A percentile compares a stretch with the other conserved stretches of the same genome.
These are phyloP conservation scores for Evansstolkia leycettana DNA, from an alignment of 495 filamentous ascomycete species.

Conservation along the genomic window DNA sequence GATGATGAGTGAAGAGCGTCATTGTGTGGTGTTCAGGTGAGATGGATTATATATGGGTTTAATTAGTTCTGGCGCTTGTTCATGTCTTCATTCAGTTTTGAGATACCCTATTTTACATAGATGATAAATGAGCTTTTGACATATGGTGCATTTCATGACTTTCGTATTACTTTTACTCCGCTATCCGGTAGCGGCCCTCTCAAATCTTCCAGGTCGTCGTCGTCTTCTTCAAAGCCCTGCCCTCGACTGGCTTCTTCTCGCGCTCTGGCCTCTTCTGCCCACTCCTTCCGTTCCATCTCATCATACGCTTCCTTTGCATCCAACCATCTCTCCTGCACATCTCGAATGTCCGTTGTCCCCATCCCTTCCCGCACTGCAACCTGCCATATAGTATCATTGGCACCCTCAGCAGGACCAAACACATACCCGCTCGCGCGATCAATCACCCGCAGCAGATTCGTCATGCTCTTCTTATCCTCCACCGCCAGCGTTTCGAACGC, in stretches of 20 bases:
- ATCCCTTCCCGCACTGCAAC: constrained; percentile 82
- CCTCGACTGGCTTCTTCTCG: constrained; percentile 15
- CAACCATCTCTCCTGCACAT: constrained; percentile 92
- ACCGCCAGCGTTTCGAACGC: constrained; percentile 89
- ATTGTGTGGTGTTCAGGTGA: neutral
- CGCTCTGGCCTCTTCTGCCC: constrained; percentile 47
- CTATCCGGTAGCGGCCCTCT: constrained; percentile 24
- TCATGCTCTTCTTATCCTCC: constrained; percentile 94
- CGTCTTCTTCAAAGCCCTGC: constrained; percentile 9
- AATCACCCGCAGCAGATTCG: constrained; percentile 71
- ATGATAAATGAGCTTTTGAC: constrained; percentile 1
- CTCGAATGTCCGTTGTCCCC: constrained; percentile 63
- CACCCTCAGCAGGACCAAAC: constrained; percentile 81
- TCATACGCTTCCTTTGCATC: constrained; percentile 84
- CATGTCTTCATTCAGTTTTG: constrained; percentile 11
- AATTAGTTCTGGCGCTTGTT: no score
- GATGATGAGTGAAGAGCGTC: constrained; percentile 11
- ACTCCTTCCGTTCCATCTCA: constrained; percentile 57
- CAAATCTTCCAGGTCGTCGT: constrained; percentile 19
- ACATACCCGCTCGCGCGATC: constrained; percentile 88
- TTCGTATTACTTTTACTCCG: constrained; percentile 35
- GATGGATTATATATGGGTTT: constrained; percentile 4
- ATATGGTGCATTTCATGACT: constrained; percentile 13
- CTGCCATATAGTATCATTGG: constrained; percentile 90
- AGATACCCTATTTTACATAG: constrained; percentile 29